phyloP scores from a whole-genome alignment of 2,329 filamentous ascomycete genomes.

The Amauroascus verrucosus region DNA sequence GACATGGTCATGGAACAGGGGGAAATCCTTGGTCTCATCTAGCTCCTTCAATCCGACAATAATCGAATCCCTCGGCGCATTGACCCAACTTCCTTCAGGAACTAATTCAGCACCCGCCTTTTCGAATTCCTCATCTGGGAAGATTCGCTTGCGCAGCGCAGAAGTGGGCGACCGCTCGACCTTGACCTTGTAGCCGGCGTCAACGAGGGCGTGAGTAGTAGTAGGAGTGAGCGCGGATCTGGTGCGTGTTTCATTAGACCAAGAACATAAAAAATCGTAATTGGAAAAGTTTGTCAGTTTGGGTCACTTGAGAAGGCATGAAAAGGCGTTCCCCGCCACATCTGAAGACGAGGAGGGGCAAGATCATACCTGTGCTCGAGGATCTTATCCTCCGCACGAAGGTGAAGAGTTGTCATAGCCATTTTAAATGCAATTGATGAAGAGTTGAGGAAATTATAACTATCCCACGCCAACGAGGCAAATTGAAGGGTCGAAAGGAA shows the following conservation, averaged over 20 bases:
- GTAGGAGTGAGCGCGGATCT: constrained; percentile 23
- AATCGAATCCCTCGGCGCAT: constrained; percentile 25
- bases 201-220: constrained; percentile 33
- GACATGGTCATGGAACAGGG: constrained; percentile 19
- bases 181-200: constrained; percentile 33
- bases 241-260: neutral
- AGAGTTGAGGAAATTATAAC: neutral
- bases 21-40: constrained; percentile 19
- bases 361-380: constrained; percentile 17
- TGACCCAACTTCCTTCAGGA: constrained; percentile 32
- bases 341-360: neutral
- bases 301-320: neutral
- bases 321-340: neutral
- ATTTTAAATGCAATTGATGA: constrained; percentile 10
- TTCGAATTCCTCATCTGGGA: constrained; percentile 33
- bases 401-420: constrained; percentile 16
- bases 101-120: constrained; percentile 32
- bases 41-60: constrained; percentile 21
- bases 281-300: neutral
- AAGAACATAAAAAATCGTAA: neutral
- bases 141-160: constrained; percentile 25
- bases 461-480: neutral
- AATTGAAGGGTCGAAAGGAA: neutral
- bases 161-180: constrained; percentile 28
- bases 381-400: constrained; percentile 20